Conservation (phyloP, 352 stramenopile genomes). For the Globisporangium canariense region DNA sequence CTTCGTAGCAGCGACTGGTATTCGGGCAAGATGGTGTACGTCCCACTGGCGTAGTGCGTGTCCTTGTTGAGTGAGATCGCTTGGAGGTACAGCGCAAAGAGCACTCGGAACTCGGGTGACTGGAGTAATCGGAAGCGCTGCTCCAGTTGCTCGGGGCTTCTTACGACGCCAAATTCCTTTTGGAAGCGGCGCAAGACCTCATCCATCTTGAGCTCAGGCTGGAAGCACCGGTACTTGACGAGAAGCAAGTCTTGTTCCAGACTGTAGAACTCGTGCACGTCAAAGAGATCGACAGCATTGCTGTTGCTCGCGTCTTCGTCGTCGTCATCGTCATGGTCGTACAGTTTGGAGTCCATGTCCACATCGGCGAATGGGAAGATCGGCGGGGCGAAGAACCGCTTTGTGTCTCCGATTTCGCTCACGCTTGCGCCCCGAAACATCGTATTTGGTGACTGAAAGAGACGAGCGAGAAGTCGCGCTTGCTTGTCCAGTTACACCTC, state of each 20-base stretch:
- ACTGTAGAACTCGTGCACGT: conserved; percentile 35
- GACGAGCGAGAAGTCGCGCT: background rate
- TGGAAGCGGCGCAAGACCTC: conserved; percentile 43
- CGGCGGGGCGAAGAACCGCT: conserved; percentile 14
- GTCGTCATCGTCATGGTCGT: conserved; percentile 20
- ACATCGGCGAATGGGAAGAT: conserved; percentile 33
- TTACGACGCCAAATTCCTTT: conserved; percentile 36
- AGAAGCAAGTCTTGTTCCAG: conserved; percentile 60
- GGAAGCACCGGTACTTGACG: conserved; percentile 56
- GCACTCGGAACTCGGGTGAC: conserved; percentile 26
- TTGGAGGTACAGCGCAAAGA: conserved; percentile 58
- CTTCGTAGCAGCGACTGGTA: conserved; percentile 51
- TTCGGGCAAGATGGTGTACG: conserved; percentile 35
- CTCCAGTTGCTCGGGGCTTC: conserved; percentile 34
- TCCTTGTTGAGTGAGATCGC: conserved; percentile 37
- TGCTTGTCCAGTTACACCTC: background rate
- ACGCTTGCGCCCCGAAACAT: conserved; percentile 1
- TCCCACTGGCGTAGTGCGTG: conserved; percentile 21
- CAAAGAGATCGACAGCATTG: conserved; percentile 36
- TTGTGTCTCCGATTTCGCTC: background rate
- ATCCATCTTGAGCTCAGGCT: conserved; percentile 33
- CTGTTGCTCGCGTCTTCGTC: conserved; percentile 24
- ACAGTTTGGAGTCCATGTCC: conserved; percentile 19
- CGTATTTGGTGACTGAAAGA: background rate
- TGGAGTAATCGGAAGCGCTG: conserved; percentile 38